Evolutionary conservation across 192 early-diverging fungal genomes (phyloP).

Genomic region (Coemansia sp.): DNA sequence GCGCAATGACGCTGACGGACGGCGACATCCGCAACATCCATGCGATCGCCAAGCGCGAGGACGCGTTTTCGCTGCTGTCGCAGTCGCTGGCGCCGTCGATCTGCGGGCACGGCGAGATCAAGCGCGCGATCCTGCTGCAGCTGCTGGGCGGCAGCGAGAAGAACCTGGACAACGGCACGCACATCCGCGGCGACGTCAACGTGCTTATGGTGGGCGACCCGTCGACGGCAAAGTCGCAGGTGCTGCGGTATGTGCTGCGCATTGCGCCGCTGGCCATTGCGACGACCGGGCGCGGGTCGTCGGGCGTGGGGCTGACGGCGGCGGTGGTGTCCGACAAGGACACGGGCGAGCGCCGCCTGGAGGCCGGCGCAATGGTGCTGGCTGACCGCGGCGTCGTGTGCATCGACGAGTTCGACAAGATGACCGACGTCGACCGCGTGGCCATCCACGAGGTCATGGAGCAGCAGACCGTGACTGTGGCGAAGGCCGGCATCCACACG

Average conservation of each 20-base stretch:
- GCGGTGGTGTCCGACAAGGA: conserved; percentile 95
- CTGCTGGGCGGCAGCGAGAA: conserved; percentile 91
- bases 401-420: conserved; percentile 99
- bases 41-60: conserved; percentile 63
- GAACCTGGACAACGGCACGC: conserved; percentile 91
- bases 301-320: conserved; percentile 96
- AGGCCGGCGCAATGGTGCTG: conserved; percentile 98
- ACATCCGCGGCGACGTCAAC: conserved; percentile 97
- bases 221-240: conserved; percentile 98
- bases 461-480: conserved; percentile 97
- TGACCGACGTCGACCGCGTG: conserved; percentile 94
- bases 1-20: conserved; percentile 71
- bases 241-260: conserved; percentile 92
- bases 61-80: conserved; percentile 79
- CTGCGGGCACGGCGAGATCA: conserved; percentile 90
- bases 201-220: conserved; percentile 98
- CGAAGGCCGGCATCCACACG: conserved; percentile 98
- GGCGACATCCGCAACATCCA: conserved; percentile 85
- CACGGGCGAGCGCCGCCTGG: conserved; percentile 87
- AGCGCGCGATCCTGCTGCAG: conserved; percentile 89
- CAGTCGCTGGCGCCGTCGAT: conserved; percentile 88
- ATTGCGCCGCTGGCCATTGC: conserved; percentile 95
- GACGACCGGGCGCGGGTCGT: conserved; percentile 94
- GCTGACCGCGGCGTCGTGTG: conserved; percentile 97
- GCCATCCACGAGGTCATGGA: conserved; percentile 99